Evolutionary conservation across 192 early-diverging fungal species (phyloP), one percentile per base, ranked within the genome.

Genomic region (Entomortierella lignicola): DNA sequence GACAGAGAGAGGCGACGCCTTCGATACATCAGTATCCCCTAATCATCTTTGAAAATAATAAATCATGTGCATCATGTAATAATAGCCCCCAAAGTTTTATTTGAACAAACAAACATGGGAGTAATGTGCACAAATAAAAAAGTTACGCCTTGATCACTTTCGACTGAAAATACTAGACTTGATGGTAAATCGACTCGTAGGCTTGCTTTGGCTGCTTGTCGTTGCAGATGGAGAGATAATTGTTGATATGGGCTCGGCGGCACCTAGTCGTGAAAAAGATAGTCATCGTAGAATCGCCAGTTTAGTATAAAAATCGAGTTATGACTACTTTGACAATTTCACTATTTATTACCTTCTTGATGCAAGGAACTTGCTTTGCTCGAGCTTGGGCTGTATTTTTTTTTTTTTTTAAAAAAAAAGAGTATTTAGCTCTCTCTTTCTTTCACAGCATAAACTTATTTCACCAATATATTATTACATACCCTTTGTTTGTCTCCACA

Each of bases 11-110:
- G 72, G 54, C 55, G 72, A 26, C 72, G 63, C 31, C 41, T 74
- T 15, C 72, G 72, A 8, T 74, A 74, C 25, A 39, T 74, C 52
- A 74, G 72, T 52, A 74, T 74, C 50, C 72, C 72, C 17, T 74
- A 61, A 55, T 48, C 6, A 4, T 54, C 23, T 54, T 47, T 47
- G 39, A 6, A 42, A 10, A 42, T 13, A 6, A 10, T 42, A 13
- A 42, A 42, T 10, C 39, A 42, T 10, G 39, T 42, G 6, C 13
- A 10, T 42, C 13, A 42, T 6, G 39, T 13, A 13, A 10, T 42
- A 42, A 10, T 42, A 10, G 39, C 13, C 13, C 8, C 8, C 13
- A 6, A 42, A 10, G 39, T 20, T 47, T 47, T 47, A 20, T 12
- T 47, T 6, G 6, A 42, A 20, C 20, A 47, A 20, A 12, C 20